Conservation (phyloP, 2,329 filamentous ascomycete species). For the Trichoderma sp. region DNA sequence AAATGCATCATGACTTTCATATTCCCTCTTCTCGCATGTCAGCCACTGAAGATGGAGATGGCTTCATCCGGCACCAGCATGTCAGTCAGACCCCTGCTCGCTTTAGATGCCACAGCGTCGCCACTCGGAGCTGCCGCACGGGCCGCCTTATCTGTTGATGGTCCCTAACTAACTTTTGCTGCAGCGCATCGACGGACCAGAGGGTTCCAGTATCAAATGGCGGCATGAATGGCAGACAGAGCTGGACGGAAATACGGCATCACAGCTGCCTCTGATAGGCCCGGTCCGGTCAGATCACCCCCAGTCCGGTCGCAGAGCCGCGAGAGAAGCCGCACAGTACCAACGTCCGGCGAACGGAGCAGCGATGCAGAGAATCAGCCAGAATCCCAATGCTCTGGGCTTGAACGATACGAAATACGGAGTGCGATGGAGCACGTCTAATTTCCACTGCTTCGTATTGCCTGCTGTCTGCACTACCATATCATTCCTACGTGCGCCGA, state of each 20-base stretch:
- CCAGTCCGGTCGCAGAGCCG: conserved; percentile 1
- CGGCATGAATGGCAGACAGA: not conserved
- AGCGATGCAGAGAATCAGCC: not conserved
- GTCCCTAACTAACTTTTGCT: no score
- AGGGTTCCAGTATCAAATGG: not conserved
- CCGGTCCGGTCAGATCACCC: not conserved
- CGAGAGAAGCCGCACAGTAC: conserved; percentile 10
- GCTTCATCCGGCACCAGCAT: no score
- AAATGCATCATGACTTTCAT: no score
- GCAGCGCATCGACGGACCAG: no score
- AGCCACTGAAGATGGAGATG: no score
- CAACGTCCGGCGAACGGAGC: not conserved
- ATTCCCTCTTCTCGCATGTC: no score
- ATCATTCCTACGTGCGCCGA: not conserved
- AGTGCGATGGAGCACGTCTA: conserved; percentile 1
- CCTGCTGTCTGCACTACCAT: not conserved
- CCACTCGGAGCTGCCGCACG: not conserved
- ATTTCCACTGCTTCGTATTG: conserved; percentile 15
- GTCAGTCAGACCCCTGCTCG: no score
- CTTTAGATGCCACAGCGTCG: no score
- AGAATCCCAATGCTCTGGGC: not conserved
- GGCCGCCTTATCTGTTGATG: no score
- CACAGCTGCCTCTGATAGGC: conserved; percentile 20
- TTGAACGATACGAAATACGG: not conserved
- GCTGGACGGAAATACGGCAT: conserved; percentile 21